Conservation (phyloP, 2,329 filamentous ascomycete species). For the Verticillium dahliae region DNA sequence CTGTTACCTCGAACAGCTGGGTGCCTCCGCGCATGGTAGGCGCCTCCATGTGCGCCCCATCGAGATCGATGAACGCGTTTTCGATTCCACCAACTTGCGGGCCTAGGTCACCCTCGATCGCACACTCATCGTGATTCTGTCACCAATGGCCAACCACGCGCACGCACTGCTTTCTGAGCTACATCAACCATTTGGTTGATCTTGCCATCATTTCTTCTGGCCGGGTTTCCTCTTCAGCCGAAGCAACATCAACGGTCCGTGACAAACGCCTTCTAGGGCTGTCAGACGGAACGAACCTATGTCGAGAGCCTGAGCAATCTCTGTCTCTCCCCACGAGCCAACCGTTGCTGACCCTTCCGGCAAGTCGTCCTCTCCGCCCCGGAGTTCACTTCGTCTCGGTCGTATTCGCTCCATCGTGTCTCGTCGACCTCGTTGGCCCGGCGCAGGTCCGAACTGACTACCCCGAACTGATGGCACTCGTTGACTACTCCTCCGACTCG, state of each 20-base stretch:
- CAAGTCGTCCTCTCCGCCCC: not conserved
- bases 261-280: not conserved
- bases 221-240: too few relatives aligned
- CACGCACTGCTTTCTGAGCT: not conserved
- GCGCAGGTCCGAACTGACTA: not conserved
- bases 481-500: constrained; percentile 55
- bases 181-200: not conserved
- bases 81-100: not conserved
- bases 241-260: not conserved
- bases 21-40: not conserved
- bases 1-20: not conserved
- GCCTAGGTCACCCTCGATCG: not conserved
- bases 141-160: not conserved
- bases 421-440: not conserved
- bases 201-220: too few relatives aligned
- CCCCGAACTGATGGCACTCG: constrained; percentile 47
- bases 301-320: not conserved
- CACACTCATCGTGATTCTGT: not conserved
- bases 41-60: not conserved
- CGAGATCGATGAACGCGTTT: not conserved
- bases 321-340: not conserved
- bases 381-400: not conserved
- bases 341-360: not conserved
- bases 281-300: not conserved
- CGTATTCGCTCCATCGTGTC: not conserved